These are phyloP conservation scores for Nepenthes alata DNA, from an alignment of 179 eudicot species.

Conservation along the genomic window DNA sequence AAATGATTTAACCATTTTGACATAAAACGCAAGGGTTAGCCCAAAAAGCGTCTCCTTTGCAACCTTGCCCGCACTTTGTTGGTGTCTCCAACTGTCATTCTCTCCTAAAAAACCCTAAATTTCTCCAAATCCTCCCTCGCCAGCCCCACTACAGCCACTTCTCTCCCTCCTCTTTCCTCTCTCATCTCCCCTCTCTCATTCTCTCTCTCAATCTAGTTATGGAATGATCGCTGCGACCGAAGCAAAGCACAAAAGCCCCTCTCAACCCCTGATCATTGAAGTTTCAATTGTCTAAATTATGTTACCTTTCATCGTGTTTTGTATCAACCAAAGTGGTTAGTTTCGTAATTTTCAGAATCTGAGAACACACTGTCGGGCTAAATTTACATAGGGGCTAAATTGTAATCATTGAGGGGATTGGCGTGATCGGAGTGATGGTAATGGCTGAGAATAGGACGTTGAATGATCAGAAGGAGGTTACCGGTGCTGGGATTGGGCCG, in stretches of 20 bases:
- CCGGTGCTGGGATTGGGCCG: slow-evolving; percentile 15
- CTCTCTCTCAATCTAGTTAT: background rate
- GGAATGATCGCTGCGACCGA: no score
- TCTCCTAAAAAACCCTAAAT: slow-evolving; percentile 25
- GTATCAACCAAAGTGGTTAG: background rate
- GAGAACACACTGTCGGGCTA: background rate
- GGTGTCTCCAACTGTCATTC: background rate
- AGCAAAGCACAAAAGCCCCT: background rate
- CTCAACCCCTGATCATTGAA: slow-evolving; percentile 5
- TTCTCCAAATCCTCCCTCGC: slow-evolving; percentile 14
- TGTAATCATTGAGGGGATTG: background rate
- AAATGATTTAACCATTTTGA: no score
- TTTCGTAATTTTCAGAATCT: slow-evolving; percentile 3
- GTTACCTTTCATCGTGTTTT: no score
- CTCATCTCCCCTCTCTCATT: slow-evolving; percentile 1
- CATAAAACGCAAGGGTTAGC: no score
- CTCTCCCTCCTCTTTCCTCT: background rate
- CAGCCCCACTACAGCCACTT: slow-evolving; percentile 16
- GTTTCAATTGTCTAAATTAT: background rate
- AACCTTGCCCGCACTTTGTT: background rate
- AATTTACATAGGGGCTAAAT: background rate
- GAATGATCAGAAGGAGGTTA: slow-evolving; percentile 22
- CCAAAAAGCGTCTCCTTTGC: background rate
- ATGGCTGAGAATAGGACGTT: slow-evolving; percentile 30
- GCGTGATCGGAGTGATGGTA: slow-evolving; percentile 17